Percentiles rank a stretch among this genome's conserved stretches.
Evolutionary conservation across 2,329 filamentous ascomycete genomes (phyloP).

Genomic region (Fusarium sulawesiense): DNA sequence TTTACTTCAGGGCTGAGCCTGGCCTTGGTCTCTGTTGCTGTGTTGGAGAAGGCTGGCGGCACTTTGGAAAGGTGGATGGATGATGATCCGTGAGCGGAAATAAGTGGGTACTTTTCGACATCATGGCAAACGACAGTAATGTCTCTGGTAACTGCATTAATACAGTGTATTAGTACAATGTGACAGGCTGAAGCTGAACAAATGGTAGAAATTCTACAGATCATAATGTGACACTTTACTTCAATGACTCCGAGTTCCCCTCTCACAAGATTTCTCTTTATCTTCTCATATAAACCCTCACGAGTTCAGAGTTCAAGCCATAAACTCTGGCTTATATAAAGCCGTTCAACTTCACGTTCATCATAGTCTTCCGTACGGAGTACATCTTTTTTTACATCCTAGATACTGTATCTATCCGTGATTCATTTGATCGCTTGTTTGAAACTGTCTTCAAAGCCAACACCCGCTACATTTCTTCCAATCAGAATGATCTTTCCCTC

Average conservation of each 20-base stretch:
- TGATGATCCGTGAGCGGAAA: constrained; percentile 49
- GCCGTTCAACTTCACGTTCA: neutral
- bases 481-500: constrained; percentile 73
- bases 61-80: constrained; percentile 35
- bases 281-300: neutral
- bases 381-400: neutral
- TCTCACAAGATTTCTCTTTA: neutral
- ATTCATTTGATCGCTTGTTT: constrained; percentile 42
- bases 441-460: constrained; percentile 64
- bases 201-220: neutral
- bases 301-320: neutral
- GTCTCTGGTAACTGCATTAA: neutral
- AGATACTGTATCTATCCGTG: neutral
- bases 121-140: constrained; percentile 46
- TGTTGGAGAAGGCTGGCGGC: constrained; percentile 47
- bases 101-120: constrained; percentile 56
- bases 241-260: neutral
- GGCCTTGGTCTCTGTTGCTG: constrained; percentile 37
- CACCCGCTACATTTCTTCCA: constrained; percentile 64
- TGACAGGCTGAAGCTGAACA: constrained; percentile 34
- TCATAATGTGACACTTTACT: neutral
- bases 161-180: neutral
- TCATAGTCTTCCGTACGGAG: neutral
- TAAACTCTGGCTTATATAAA: neutral
- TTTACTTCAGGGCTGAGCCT: constrained; percentile 33